phyloP scores from a whole-genome alignment of 225 moss, liverwort and hornwort genomes.

The Sphagnum tenellum region DNA sequence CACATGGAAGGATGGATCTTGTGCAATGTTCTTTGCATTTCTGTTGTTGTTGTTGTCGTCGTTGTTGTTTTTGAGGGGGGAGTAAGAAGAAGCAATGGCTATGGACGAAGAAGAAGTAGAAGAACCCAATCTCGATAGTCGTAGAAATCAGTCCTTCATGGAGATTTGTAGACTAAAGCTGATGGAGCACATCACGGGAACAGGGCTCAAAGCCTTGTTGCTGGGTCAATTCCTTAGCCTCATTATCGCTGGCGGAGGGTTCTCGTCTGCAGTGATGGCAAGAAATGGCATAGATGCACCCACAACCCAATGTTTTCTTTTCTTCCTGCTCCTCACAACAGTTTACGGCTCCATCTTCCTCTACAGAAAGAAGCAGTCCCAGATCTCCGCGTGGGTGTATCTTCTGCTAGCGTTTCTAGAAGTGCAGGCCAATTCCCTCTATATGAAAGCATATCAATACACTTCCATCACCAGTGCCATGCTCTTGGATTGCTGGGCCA shows the following conservation, averaged over 20 bases:
- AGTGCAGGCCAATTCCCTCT: slow-evolving; percentile 76
- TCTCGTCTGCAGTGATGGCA: slow-evolving; percentile 65
- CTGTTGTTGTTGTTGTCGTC: no score
- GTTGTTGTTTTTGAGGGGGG: no score
- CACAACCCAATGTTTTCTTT: slow-evolving; percentile 49
- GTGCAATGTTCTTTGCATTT: no score
- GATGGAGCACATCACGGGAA: slow-evolving; percentile 5
- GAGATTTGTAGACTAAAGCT: slow-evolving; percentile 17
- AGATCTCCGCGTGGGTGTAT: slow-evolving; percentile 62
- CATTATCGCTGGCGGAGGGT: slow-evolving; percentile 54
- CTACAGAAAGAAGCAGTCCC: slow-evolving; percentile 24
- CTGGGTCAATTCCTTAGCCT: slow-evolving; percentile 71
- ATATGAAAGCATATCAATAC: slow-evolving; percentile 77
- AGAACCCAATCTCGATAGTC: no score
- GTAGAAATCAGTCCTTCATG: no score
- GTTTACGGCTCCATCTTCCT: slow-evolving; percentile 49
- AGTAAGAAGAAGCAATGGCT: no score
- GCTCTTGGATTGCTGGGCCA: slow-evolving; percentile 93
- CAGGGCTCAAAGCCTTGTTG: slow-evolving; percentile 36
- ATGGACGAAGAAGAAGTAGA: no score
- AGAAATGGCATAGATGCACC: slow-evolving; percentile 65
- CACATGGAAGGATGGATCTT: no score
- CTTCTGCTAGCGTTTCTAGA: slow-evolving; percentile 62
- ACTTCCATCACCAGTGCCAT: slow-evolving; percentile 89
- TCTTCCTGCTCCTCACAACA: slow-evolving; percentile 50